phyloP scores from a whole-genome alignment of 2,329 filamentous ascomycete species.

The Beauveria pseudobassiana region DNA sequence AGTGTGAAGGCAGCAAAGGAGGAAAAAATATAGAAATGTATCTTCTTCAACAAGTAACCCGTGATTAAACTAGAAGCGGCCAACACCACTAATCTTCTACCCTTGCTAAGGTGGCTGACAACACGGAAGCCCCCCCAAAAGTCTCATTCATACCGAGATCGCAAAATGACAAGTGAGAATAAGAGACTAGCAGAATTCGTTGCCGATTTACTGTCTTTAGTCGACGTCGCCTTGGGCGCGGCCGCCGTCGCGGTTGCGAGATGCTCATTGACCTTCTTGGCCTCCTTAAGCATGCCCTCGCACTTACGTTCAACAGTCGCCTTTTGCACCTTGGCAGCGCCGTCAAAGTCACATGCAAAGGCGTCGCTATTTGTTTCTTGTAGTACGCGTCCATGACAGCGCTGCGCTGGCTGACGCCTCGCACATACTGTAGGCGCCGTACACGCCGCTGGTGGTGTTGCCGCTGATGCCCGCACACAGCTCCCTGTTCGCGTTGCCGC shows the following conservation, averaged over 20 bases:
- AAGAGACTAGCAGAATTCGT: not conserved
- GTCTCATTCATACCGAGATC: not conserved
- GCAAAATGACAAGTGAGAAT: not conserved
- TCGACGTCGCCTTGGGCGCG: not conserved
- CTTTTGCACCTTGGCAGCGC: slow-evolving; percentile 51
- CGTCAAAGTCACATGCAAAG: slow-evolving; percentile 63
- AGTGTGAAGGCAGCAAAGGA: too few species aligned
- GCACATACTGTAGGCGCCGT: slow-evolving; percentile 76
- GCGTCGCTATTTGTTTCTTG: slow-evolving; percentile 40
- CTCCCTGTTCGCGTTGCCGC: too few species aligned
- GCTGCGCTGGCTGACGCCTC: slow-evolving; percentile 53
- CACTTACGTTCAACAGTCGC: slow-evolving; percentile 47
- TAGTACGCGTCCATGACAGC: slow-evolving; percentile 35
- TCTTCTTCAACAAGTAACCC: too few species aligned
- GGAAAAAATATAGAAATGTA: too few species aligned
- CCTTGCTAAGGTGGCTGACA: too few species aligned
- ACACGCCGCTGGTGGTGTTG: slow-evolving; percentile 48
- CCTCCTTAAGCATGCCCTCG: slow-evolving; percentile 47
- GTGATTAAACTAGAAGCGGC: too few species aligned
- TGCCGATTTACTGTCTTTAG: not conserved
- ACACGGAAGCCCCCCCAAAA: too few species aligned
- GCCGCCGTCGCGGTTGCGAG: slow-evolving; percentile 38
- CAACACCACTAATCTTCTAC: too few species aligned
- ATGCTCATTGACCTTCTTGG: slow-evolving; percentile 47
- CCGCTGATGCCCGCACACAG: too few species aligned